phyloP scores from a whole-genome alignment of 345 rosid genomes.

The Rhizophora mangle region DNA sequence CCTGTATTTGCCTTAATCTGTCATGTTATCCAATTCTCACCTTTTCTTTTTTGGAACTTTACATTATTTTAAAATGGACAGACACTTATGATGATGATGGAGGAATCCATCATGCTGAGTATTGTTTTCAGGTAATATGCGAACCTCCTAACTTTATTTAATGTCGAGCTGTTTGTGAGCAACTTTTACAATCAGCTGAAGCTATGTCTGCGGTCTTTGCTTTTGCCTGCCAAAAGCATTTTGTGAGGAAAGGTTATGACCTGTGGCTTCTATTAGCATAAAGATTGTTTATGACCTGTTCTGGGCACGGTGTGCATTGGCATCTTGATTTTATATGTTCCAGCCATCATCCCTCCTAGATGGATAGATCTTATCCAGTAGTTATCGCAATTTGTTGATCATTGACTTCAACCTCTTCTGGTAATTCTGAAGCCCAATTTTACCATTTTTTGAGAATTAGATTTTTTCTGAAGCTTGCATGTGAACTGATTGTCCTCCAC shows the following conservation, averaged over 20 bases:
- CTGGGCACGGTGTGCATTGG: too few relatives aligned
- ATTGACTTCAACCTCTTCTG: background rate
- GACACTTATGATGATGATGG: constrained; percentile 21
- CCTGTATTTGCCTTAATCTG: background rate
- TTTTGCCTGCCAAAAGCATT: too few relatives aligned
- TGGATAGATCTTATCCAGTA: too few relatives aligned
- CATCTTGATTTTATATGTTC: too few relatives aligned
- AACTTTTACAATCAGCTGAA: background rate
- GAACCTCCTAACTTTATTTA: constrained; percentile 1
- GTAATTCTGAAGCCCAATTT: constrained; percentile 12
- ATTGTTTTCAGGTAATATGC: constrained; percentile 21
- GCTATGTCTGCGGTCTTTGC: too few relatives aligned
- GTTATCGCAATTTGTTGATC: too few relatives aligned
- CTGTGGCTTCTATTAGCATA: background rate
- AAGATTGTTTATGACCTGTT: too few relatives aligned
- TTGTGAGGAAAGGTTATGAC: background rate
- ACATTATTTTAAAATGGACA: constrained; percentile 25
- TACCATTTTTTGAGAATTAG: background rate
- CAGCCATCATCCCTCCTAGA: too few relatives aligned
- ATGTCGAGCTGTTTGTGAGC: background rate
- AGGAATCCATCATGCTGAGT: constrained; percentile 22
- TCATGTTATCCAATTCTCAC: background rate
- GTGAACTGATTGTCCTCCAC: constrained; percentile 3
- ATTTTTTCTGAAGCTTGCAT: background rate
- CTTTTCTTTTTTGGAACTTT: constrained; percentile 11